A percentile compares a stretch with the other conserved stretches of the same genome.
These are phyloP conservation scores for Nicotiana tabacum DNA, from an alignment of 257 asterid species.

Conservation along the genomic window DNA sequence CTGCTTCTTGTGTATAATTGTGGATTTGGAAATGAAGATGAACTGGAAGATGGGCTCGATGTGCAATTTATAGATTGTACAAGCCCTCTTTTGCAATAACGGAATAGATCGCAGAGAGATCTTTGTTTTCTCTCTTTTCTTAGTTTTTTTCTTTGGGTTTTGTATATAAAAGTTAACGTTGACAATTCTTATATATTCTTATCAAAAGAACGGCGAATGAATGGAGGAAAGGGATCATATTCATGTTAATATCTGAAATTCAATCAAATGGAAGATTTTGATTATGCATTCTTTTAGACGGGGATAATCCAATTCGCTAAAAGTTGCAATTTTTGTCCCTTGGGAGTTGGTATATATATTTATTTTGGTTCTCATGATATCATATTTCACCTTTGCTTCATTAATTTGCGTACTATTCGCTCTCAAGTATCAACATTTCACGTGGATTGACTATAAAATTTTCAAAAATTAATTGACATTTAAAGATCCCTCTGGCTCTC, in stretches of 20 bases:
- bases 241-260: background rate
- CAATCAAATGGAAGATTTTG: background rate
- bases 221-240: background rate
- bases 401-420: too few species aligned
- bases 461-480: too few species aligned
- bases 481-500: too few species aligned
- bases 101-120: background rate
- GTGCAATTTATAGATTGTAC: background rate
- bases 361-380: too few species aligned
- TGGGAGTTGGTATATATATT: too few species aligned
- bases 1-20: conserved; percentile 26
- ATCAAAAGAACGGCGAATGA: background rate
- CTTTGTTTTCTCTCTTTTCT: background rate
- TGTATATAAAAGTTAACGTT: background rate
- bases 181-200: background rate
- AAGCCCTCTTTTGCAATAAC: background rate
- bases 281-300: background rate
- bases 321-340: too few species aligned
- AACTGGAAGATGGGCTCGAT: background rate
- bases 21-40: background rate
- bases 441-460: too few species aligned
- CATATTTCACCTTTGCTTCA: too few species aligned
- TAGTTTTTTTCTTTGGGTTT: background rate
- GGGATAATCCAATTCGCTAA: too few species aligned
- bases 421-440: too few species aligned